Conservation (phyloP, 83 land plant species). For the Isoetes engelmannii region DNA sequence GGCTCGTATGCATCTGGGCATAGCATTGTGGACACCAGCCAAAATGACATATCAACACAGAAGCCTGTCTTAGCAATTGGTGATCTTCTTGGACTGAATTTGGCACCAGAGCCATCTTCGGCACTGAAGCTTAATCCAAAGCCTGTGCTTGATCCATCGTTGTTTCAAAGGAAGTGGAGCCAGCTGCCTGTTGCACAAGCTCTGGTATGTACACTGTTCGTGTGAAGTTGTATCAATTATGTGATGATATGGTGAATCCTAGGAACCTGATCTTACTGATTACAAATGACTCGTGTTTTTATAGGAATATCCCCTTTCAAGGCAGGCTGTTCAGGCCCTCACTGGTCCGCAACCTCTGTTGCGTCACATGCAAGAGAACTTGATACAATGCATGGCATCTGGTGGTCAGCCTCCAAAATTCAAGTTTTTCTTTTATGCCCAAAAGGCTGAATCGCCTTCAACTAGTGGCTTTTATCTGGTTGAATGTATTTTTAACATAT, state of each 20-base stretch:
- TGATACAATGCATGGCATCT: slow-evolving; percentile 91
- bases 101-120: slow-evolving; percentile 33
- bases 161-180: slow-evolving; percentile 93
- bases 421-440: slow-evolving; percentile 97
- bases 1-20: slow-evolving; percentile 46
- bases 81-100: slow-evolving; percentile 78
- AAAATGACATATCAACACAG: slow-evolving; percentile 18
- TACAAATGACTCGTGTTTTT: not conserved
- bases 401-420: slow-evolving; percentile 90
- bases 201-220: slow-evolving; percentile 43
- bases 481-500: slow-evolving; percentile 73
- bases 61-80: slow-evolving; percentile 46
- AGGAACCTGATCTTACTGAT: not conserved
- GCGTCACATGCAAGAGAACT: slow-evolving; percentile 76
- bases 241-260: not conserved
- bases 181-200: slow-evolving; percentile 64
- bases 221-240: not conserved
- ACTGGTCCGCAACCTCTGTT: slow-evolving; percentile 68
- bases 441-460: slow-evolving; percentile 46
- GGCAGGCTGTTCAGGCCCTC: slow-evolving; percentile 54
- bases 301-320: slow-evolving; percentile 63
- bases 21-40: slow-evolving; percentile 9
- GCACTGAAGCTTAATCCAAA: slow-evolving; percentile 58
- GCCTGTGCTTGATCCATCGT: slow-evolving; percentile 66
- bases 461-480: slow-evolving; percentile 62